Percentiles rank a stretch among this genome's conserved stretches.
Evolutionary conservation across 2,329 filamentous ascomycete species (phyloP).

Genomic region (Truncatella angustata): DNA sequence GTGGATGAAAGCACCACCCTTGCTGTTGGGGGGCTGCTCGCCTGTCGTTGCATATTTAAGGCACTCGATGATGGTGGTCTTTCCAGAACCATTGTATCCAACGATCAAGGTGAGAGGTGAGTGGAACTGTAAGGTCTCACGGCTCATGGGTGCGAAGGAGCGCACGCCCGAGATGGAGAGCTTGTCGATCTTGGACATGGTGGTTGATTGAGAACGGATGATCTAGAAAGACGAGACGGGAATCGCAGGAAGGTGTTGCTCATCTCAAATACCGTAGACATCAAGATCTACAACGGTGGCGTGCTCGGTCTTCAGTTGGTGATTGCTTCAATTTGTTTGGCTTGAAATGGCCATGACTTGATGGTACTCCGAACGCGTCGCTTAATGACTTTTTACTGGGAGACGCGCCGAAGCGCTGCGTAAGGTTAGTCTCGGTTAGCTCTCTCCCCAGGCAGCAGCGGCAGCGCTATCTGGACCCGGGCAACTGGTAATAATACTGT

Average conservation of each 20-base stretch:
- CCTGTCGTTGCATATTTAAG: slow-evolving; percentile 98
- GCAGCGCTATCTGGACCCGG: too few species aligned
- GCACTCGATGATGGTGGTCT: slow-evolving; percentile 98
- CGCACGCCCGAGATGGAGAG: slow-evolving; percentile 80
- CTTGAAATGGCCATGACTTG: too few species aligned
- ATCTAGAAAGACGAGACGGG: neutral
- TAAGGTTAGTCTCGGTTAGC: too few species aligned
- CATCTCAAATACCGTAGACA: neutral
- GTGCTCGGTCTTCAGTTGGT: too few species aligned
- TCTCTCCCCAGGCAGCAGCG: slow-evolving; percentile 6
- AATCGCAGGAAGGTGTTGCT: neutral
- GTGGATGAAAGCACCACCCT: slow-evolving; percentile 89
- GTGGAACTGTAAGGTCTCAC: slow-evolving; percentile 82
- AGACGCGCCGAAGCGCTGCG: slow-evolving; percentile 6
- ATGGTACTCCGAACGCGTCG: neutral
- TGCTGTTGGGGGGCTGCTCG: slow-evolving; percentile 87
- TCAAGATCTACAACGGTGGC: too few species aligned
- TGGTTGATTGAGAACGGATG: slow-evolving; percentile 14
- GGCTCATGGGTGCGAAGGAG: slow-evolving; percentile 75
- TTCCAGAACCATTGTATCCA: slow-evolving; percentile 94
- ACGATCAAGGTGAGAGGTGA: slow-evolving; percentile 94
- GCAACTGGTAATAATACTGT: too few species aligned
- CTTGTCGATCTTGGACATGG: slow-evolving; percentile 81
- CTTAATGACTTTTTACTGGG: slow-evolving; percentile 2
- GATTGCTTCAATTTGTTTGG: neutral